These are phyloP conservation scores for Lentinula edodes DNA, from an alignment of 768 basidiomycete genomes.

Conservation along the genomic window DNA sequence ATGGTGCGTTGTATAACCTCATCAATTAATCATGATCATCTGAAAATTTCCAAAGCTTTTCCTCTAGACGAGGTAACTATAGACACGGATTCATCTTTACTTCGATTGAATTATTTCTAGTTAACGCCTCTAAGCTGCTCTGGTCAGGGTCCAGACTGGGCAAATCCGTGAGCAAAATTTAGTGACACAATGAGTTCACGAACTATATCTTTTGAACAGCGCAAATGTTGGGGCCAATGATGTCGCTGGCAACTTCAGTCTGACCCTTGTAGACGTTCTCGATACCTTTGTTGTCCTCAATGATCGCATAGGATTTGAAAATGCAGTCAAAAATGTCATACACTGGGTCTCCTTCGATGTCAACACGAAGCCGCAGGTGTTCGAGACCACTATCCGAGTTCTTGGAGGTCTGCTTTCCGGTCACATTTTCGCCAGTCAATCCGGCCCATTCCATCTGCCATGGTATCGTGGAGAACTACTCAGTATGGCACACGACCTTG, in stretches of 20 bases:
- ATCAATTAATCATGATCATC: slow-evolving; percentile 14
- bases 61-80: slow-evolving; percentile 71
- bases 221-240: slow-evolving; percentile 82
- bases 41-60: slow-evolving; percentile 46
- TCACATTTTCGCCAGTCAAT: slow-evolving; percentile 72
- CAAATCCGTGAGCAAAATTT: slow-evolving; percentile 57
- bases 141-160: slow-evolving; percentile 85
- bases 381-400: slow-evolving; percentile 94
- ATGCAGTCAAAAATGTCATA: slow-evolving; percentile 79
- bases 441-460: slow-evolving; percentile 63
- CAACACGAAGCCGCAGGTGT: slow-evolving; percentile 95
- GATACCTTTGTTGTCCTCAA: slow-evolving; percentile 89
- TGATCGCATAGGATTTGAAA: slow-evolving; percentile 73
- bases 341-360: slow-evolving; percentile 86
- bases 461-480: slow-evolving; percentile 86
- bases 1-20: slow-evolving; percentile 41
- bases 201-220: slow-evolving; percentile 24
- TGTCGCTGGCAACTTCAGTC: slow-evolving; percentile 89
- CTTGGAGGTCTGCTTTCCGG: slow-evolving; percentile 86
- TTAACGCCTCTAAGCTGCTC: slow-evolving; percentile 85
- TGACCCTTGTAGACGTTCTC: slow-evolving; percentile 77
- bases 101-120: slow-evolving; percentile 28
- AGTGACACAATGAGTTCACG: neutral
- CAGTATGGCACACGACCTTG: slow-evolving; percentile 80
- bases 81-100: neutral